phyloP scores from a whole-genome alignment of 306 rosid species.

The Boehmeria nivea region DNA sequence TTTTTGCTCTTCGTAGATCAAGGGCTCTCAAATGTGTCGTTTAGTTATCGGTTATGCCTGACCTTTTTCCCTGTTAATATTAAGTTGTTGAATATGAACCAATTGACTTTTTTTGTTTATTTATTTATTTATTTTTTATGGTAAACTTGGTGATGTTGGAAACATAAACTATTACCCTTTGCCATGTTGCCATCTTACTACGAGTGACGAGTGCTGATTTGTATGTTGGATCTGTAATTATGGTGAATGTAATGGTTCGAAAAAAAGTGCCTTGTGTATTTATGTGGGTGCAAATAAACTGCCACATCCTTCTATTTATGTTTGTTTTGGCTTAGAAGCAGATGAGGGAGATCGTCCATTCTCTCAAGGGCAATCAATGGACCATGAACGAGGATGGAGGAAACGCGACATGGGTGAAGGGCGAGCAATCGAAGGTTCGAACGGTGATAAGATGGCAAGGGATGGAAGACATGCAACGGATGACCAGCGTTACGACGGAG shows the following conservation, averaged over 20 bases:
- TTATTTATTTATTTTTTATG: too few relatives aligned
- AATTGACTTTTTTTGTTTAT: too few relatives aligned
- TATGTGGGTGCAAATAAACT: slow-evolving; percentile 17
- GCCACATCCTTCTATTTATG: slow-evolving; percentile 14
- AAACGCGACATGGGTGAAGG: slow-evolving; percentile 33
- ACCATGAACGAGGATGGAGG: slow-evolving; percentile 41
- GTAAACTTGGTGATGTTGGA: too few relatives aligned
- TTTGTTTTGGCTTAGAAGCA: slow-evolving; percentile 47
- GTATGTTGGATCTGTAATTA: background rate
- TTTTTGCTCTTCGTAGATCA: background rate
- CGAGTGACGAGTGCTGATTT: too few relatives aligned
- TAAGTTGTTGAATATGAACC: too few relatives aligned
- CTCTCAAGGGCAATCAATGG: slow-evolving; percentile 42
- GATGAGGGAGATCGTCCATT: slow-evolving; percentile 47
- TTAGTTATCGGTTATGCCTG: slow-evolving; percentile 1
- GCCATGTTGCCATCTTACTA: too few relatives aligned
- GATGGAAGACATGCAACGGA: slow-evolving; percentile 17
- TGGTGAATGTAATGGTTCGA: background rate
- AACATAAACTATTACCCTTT: too few relatives aligned
- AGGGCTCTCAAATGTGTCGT: slow-evolving; percentile 2
- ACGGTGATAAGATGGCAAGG: slow-evolving; percentile 25
- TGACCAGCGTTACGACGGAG: slow-evolving; percentile 16
- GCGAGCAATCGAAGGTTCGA: slow-evolving; percentile 22
- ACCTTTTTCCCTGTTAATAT: background rate
- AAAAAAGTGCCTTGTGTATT: background rate